Evolutionary conservation across 257 asterid species (phyloP), one percentile per base, ranked within the genome.

Genomic region (Oldenlandia corymbosa): DNA sequence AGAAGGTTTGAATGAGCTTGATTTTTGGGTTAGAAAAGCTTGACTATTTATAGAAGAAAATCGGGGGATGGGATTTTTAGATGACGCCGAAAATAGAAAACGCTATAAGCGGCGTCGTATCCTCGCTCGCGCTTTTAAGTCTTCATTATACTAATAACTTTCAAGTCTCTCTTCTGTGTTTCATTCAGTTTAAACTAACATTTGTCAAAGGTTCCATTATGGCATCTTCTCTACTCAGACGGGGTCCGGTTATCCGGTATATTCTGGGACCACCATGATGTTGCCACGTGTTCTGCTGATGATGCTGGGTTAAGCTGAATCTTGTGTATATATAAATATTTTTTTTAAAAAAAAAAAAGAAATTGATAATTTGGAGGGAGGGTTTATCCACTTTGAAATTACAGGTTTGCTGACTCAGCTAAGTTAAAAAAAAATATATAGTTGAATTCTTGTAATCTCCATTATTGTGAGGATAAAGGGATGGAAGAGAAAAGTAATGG

Each of bases 21-120:
- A 34, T 43, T 31, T 46, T 70, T 16, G 43, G 23, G 67, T 45
- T 61, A 5, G 27, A n/a, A 64, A 31, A 51, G 59, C 66, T 30
- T 18, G 23, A 66, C 41, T 66, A 72, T 69, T 72, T 79, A 75
- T 79, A 75, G 77, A 45, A n/a, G 60, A 53, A 0, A 26, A 11
- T 13, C 48, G 16, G 18, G n/a, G n/a, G n/a, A n/a, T n/a, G n/a
- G n/a, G n/a, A n/a, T n/a, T n/a, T n/a, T n/a, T n/a, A n/a, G 57
- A 26, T 55, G 73, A 26, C 68, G 58, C 45, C 52, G 3, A 43
- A 18, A 62, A 30, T 1, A 18, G 14, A 62, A 46, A 52, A 58
- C 58, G 64, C 39, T 30, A 17, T 50, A 30, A 41, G 73, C 70
- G 72, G 68, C 79, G 72, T 53, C 77, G 65, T 60, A 60, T 61